Conservation (phyloP, 2,329 filamentous ascomycete species). For the Neoarthrinium moseri region DNA sequence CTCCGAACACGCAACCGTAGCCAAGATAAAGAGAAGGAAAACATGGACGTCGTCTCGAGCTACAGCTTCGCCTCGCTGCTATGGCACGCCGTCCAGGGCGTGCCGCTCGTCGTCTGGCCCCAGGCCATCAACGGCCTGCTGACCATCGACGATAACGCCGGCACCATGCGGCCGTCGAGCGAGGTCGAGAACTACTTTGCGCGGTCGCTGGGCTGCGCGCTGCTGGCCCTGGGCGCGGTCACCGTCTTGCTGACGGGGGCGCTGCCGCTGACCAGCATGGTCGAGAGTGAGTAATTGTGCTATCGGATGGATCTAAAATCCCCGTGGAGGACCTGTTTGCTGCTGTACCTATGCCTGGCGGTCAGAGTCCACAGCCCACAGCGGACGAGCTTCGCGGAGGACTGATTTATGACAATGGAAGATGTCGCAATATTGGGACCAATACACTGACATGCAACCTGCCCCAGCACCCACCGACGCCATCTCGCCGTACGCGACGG, state of each 20-base stretch:
- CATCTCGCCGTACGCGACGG: slow-evolving; percentile 62
- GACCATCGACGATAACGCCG: slow-evolving; percentile 10
- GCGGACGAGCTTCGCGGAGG: no score
- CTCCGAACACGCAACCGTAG: no score
- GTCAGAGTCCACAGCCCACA: no score
- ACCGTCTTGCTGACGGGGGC: slow-evolving; percentile 69
- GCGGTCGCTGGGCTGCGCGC: slow-evolving; percentile 65
- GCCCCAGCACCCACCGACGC: slow-evolving; percentile 16
- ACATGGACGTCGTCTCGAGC: slow-evolving; percentile 43
- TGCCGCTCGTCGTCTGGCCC: slow-evolving; percentile 47
- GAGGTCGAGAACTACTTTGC: slow-evolving; percentile 72
- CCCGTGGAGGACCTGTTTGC: no score
- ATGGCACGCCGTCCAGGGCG: slow-evolving; percentile 48
- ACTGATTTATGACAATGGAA: no score
- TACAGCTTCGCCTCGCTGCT: slow-evolving; percentile 51
- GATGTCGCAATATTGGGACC: no score
- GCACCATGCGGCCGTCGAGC: slow-evolving; percentile 22
- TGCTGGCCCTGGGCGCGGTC: slow-evolving; percentile 63
- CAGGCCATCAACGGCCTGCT: slow-evolving; percentile 46
- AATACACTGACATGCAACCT: not conserved
- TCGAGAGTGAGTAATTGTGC: slow-evolving; percentile 32
- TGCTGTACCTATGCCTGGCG: no score
- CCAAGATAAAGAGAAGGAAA: not conserved
- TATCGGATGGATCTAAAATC: no score
- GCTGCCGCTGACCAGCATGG: slow-evolving; percentile 60